Evolutionary conservation across 1,139 yeast species (phyloP), one percentile per base, ranked within the genome.

Genomic region (Candida sp.): DNA sequence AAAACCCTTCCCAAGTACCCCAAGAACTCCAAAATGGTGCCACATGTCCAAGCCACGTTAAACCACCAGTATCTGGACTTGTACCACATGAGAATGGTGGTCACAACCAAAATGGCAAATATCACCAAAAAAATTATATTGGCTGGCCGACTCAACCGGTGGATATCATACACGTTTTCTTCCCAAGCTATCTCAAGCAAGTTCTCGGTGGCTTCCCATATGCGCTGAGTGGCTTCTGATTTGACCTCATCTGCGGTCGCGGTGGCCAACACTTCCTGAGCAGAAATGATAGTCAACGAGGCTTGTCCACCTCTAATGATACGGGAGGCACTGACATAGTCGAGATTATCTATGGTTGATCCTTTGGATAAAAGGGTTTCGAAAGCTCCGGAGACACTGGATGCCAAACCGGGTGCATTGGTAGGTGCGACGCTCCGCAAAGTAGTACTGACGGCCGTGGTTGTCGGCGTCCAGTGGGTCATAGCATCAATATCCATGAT

Each of bases 1-100:
- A 73, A 58, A 3, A 72, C 65, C 55, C 98, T 75, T 4, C 90
- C 93, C 48, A 83, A 68, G 62, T 89, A 92, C 3, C 97, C 97
- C 8, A 81, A 66, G 47, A 86, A 74, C 56, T 69, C 72, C 26
- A 69, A 59, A 1, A 62, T 61, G 45, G 57, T 65, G 5, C 73
- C 73, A 52, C 68, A 63, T 49, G 67, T 60, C 52, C 69, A 68
- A 4, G 72, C 60, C 35, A 68, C 54, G 53, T 70, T 68, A 50
- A 62, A 70, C 69, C 72, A 70, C 51, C 58, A 61, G 50, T 68
- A 67, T 49, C 68, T 59, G 30, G 72, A 68, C 56, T 57, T 58
- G 4, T 49, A 42, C 32, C 64, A 42, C 64, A 68, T 63, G 3
- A 57, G 50, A 4, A 59, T 34, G 39, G 59, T 60, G 49, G 58